Evolutionary conservation across 805 yeast species (phyloP).

Genomic region (Kazachstania martiniae): DNA sequence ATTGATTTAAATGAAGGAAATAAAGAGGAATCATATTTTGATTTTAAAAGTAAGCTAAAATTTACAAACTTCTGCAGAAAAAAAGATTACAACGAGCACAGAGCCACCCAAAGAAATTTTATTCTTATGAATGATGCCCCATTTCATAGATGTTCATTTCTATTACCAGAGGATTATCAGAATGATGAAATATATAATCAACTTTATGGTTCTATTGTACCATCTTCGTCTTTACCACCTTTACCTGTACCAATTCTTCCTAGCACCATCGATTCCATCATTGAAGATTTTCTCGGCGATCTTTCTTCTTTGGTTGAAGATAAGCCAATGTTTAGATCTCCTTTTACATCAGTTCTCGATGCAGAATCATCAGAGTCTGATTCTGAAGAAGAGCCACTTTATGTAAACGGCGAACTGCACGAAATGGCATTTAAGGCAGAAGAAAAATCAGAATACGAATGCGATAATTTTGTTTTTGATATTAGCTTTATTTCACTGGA

Average conservation of each 20-base stretch:
- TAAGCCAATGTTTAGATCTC: not conserved
- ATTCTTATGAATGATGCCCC: constrained; percentile 68
- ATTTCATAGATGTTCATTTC: constrained; percentile 66
- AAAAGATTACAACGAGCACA: constrained; percentile 31
- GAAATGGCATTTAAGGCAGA: too few relatives aligned
- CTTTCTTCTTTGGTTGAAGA: constrained; percentile 6
- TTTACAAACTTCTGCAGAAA: constrained; percentile 51
- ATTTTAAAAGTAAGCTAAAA: constrained; percentile 45
- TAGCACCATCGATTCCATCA: constrained; percentile 35
- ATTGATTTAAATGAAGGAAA: constrained; percentile 17
- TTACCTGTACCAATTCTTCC: constrained; percentile 49
- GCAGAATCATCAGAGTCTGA: not conserved
- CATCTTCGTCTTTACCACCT: constrained; percentile 54
- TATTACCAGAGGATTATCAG: constrained; percentile 43
- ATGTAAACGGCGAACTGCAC: too few relatives aligned
- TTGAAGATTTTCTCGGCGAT: constrained; percentile 27
- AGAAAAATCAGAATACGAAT: constrained; percentile 1
- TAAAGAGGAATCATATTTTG: constrained; percentile 25
- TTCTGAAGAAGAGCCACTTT: not conserved
- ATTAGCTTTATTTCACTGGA: constrained; percentile 36
- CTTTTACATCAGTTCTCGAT: not conserved
- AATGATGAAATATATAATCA: constrained; percentile 35
- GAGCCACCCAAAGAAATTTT: constrained; percentile 52
- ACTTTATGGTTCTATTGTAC: constrained; percentile 40
- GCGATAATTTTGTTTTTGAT: constrained; percentile 28